Base-by-base conservation (phyloP, 257 asterid genomes). In the Jacaranda copaia region DNA sequence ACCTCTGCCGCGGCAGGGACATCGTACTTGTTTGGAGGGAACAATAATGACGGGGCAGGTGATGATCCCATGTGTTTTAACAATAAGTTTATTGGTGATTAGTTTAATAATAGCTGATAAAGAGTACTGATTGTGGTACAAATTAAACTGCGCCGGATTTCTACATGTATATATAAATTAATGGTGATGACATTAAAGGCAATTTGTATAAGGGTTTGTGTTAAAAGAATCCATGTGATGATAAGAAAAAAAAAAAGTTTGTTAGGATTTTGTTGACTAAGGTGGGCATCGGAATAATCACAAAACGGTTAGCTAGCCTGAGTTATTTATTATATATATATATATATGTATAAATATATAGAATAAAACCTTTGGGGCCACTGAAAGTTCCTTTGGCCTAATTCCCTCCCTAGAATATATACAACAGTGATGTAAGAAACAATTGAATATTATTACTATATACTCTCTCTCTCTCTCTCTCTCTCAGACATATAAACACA, bases 241-340 rank as follows among this genome's bases (percentile, higher is more conserved):
- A 82, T 79, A 80, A 65, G 81, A 77, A 69, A 70, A 68, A 70
- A 68, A 73, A 75, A 68, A 51, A 77, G 95, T 88, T 92, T 92
- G 96, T 92, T 92, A 86, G 88, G 95, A 92, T 90, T 81, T 86
- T 58, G 95, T 92, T 92, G 96, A 90, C 94, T 82, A 82, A 77
- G 77, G 72, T 52, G 77, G 59, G 74, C 87, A 81, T 76, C 43
- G 87, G 89, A 88, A 88, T 88, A 88, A 87, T 92, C 89, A 85
- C 68, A 83, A 85, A 87, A 87, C 92, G 90, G 96, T 88, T 92
- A 81, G 81, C 73, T 60, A 45, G 53, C 52, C 62, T 80, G 85
- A 81, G 73, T 84, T 87, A 81, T 81, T 87, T 81, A 77, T 70
- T 77, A 74, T 70, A 63, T 72, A 73, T 77, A 74, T 70, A 63